A percentile compares a stretch with the other conserved stretches of the same genome.
phyloP scores from a whole-genome alignment of 1,139 yeast genomes.

The Saccharomyces hybrid region DNA sequence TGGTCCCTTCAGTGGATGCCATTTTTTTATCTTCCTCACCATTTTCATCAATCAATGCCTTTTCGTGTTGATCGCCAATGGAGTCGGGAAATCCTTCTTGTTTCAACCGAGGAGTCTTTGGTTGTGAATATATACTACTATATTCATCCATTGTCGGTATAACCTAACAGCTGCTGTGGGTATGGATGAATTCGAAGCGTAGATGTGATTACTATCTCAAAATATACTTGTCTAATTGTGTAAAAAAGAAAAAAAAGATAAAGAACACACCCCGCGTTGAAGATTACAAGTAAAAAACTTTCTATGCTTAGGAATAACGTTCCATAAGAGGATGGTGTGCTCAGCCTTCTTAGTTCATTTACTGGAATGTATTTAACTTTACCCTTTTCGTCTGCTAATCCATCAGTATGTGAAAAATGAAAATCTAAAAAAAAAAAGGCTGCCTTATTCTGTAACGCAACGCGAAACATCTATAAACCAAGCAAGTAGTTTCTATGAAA shows the following conservation, averaged over 20 bases:
- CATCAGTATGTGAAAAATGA: background rate
- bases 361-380: background rate
- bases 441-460: background rate
- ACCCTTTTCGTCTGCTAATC: background rate
- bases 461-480: background rate
- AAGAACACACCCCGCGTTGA: background rate
- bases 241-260: background rate
- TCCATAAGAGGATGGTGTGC: background rate
- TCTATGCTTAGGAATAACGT: background rate
- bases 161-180: background rate
- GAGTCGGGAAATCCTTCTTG: conserved; percentile 8
- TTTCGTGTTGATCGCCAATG: background rate
- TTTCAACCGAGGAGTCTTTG: conserved; percentile 10
- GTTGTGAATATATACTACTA: background rate
- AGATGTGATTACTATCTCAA: background rate
- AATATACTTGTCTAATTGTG: background rate
- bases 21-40: background rate
- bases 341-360: background rate
- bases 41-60: background rate
- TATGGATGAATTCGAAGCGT: background rate
- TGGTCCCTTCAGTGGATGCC: background rate
- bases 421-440: background rate
- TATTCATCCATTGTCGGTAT: background rate
- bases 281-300: background rate
- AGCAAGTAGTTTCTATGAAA: background rate